These are phyloP conservation scores for Celoporthe dispersa DNA, from an alignment of 2,329 filamentous ascomycete genomes.

Conservation along the genomic window DNA sequence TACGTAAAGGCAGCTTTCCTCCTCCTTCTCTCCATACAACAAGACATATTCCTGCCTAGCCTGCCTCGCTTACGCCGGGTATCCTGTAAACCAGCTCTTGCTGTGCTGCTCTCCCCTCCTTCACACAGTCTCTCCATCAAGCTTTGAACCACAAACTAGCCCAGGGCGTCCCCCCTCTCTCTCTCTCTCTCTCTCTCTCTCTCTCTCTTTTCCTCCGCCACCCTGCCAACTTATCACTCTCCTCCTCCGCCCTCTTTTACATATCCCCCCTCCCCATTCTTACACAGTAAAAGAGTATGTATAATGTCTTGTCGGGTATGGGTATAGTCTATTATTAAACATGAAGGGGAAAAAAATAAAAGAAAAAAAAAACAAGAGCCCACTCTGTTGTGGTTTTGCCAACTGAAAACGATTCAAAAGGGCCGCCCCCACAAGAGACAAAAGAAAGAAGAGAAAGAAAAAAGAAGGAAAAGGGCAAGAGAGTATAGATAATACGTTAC, in stretches of 20 bases:
- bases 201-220: background rate
- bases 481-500: background rate
- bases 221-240: background rate
- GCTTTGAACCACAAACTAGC: too few relatives aligned
- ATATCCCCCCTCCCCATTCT: conserved; percentile 10
- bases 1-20: background rate
- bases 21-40: background rate
- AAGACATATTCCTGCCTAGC: background rate
- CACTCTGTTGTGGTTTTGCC: conserved; percentile 4
- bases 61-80: background rate
- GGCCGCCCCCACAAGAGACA: conserved; percentile 15
- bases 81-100: conserved; percentile 2
- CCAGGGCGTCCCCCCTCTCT: too few relatives aligned
- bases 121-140: too few relatives aligned
- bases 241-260: background rate
- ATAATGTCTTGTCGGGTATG: conserved; percentile 22
- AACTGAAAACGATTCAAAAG: background rate
- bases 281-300: conserved; percentile 15
- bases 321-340: conserved; percentile 30
- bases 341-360: background rate
- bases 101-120: too few relatives aligned
- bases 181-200: background rate
- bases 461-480: background rate
- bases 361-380: background rate
- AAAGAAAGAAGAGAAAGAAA: conserved; percentile 24